A percentile compares a stretch with the other conserved stretches of the same genome.
These are phyloP conservation scores for Boletus edulis DNA, from an alignment of 768 basidiomycete species.

Conservation along the genomic window DNA sequence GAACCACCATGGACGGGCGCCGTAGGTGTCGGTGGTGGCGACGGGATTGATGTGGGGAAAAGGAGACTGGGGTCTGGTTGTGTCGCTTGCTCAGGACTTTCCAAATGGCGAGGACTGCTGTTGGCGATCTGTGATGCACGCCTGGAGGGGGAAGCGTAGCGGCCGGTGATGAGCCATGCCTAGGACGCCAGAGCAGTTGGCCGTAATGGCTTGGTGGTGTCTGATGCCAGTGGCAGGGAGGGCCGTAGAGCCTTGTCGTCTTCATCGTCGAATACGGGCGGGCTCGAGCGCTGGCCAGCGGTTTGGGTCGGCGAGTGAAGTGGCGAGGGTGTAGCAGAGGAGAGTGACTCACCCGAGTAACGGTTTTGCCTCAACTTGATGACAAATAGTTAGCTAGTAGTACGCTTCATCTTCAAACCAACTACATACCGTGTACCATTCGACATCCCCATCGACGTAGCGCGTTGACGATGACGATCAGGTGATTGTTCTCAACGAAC, in stretches of 20 bases:
- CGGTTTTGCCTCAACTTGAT: no score
- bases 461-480: neutral
- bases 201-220: conserved; percentile 90
- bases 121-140: conserved; percentile 35
- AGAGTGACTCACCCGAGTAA: no score
- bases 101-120: conserved; percentile 1
- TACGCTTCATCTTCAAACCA: no score
- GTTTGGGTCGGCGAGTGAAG: conserved; percentile 73
- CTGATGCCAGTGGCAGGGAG: conserved; percentile 45
- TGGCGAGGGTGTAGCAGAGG: conserved; percentile 73
- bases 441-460: neutral
- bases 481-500: conserved; percentile 51
- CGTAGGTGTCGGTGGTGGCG: conserved; percentile 11
- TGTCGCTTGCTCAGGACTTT: no score
- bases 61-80: neutral
- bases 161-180: conserved; percentile 76
- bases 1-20: conserved; percentile 38
- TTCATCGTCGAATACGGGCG: conserved; percentile 66
- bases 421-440: no score
- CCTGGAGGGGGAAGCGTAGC: conserved; percentile 52
- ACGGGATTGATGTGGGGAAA: conserved; percentile 7
- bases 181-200: conserved; percentile 60
- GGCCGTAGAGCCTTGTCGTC: conserved; percentile 21
- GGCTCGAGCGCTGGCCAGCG: conserved; percentile 44
- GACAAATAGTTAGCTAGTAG: no score